Evolutionary conservation across 495 filamentous ascomycete genomes (phyloP).

Genomic region (Annulohypoxylon bovei): DNA sequence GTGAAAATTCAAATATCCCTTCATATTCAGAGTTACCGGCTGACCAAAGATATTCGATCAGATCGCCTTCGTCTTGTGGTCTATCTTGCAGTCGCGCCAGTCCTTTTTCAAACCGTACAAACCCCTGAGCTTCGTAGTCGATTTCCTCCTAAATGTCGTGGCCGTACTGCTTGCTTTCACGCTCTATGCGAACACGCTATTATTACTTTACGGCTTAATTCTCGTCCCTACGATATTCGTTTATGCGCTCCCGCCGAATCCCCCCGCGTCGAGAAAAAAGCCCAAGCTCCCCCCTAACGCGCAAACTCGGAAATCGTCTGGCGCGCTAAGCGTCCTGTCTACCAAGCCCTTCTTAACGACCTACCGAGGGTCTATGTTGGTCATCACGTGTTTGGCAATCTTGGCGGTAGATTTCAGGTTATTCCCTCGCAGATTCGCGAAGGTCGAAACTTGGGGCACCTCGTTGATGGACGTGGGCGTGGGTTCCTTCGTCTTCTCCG

Average conservation of each 20-base stretch:
- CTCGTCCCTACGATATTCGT: slow-evolving; percentile 73
- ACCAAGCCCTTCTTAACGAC: slow-evolving; percentile 90
- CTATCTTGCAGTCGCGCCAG: slow-evolving; percentile 85
- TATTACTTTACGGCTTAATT: slow-evolving; percentile 80
- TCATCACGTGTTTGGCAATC: slow-evolving; percentile 91
- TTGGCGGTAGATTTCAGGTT: slow-evolving; percentile 95
- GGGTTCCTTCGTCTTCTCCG: slow-evolving; percentile 96
- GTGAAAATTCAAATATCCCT: slow-evolving; percentile 39
- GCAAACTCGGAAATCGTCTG: slow-evolving; percentile 44
- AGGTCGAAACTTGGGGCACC: slow-evolving; percentile 98
- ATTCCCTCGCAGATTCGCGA: slow-evolving; percentile 94
- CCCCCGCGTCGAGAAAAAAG: slow-evolving; percentile 58
- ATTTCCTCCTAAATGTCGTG: slow-evolving; percentile 87
- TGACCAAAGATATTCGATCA: slow-evolving; percentile 49
- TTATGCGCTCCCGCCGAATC: slow-evolving; percentile 59
- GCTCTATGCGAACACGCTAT: slow-evolving; percentile 78
- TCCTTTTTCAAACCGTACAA: slow-evolving; percentile 83
- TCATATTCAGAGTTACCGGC: not conserved
- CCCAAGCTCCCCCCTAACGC: slow-evolving; percentile 65
- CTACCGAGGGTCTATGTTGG: slow-evolving; percentile 90
- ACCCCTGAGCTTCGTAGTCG: slow-evolving; percentile 71
- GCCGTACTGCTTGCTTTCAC: slow-evolving; percentile 86
- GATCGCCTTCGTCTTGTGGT: slow-evolving; percentile 88
- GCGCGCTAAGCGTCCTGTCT: slow-evolving; percentile 66
- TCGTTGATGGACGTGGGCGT: slow-evolving; percentile 98